Evolutionary conservation across 2,329 filamentous ascomycete genomes (phyloP).

Genomic region (Blastomyces gilchristii): DNA sequence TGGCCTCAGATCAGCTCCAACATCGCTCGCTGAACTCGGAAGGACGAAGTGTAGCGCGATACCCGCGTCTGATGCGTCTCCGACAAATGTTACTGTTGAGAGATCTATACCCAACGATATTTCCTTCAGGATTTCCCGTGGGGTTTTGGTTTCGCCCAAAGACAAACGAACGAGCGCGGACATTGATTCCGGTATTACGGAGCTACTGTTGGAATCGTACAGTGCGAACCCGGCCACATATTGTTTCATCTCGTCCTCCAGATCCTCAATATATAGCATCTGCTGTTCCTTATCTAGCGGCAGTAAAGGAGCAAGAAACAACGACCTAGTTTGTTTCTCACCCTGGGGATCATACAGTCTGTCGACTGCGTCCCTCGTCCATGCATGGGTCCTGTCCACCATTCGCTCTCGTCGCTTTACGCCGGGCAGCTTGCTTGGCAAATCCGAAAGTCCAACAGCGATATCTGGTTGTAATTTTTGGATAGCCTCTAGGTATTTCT

Average conservation of each 20-base stretch:
- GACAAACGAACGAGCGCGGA: slow-evolving; percentile 60
- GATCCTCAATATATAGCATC: slow-evolving; percentile 64
- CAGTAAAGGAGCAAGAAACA: slow-evolving; percentile 56
- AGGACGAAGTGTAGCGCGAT: slow-evolving; percentile 75
- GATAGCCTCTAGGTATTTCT: slow-evolving; percentile 58
- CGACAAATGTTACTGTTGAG: slow-evolving; percentile 66
- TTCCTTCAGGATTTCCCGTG: slow-evolving; percentile 67
- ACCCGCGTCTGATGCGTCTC: slow-evolving; percentile 66
- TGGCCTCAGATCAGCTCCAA: slow-evolving; percentile 26
- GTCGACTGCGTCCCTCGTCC: slow-evolving; percentile 60
- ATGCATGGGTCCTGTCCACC: slow-evolving; percentile 73
- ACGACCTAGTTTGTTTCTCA: slow-evolving; percentile 34
- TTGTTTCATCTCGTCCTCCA: slow-evolving; percentile 53
- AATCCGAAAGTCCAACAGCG: slow-evolving; percentile 65
- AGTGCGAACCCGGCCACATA: slow-evolving; percentile 61
- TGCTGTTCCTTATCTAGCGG: slow-evolving; percentile 67
- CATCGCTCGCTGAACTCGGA: slow-evolving; percentile 34
- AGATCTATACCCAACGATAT: slow-evolving; percentile 69
- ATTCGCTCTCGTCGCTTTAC: slow-evolving; percentile 71
- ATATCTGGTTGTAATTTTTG: slow-evolving; percentile 67
- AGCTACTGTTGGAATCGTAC: slow-evolving; percentile 61
- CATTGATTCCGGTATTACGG: slow-evolving; percentile 55
- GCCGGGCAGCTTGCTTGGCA: slow-evolving; percentile 49
- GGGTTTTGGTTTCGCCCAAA: slow-evolving; percentile 57
- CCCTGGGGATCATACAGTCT: slow-evolving; percentile 30